Conservation (phyloP, 176 grass and related monocot genomes). For the Phyllostachys edulis region DNA sequence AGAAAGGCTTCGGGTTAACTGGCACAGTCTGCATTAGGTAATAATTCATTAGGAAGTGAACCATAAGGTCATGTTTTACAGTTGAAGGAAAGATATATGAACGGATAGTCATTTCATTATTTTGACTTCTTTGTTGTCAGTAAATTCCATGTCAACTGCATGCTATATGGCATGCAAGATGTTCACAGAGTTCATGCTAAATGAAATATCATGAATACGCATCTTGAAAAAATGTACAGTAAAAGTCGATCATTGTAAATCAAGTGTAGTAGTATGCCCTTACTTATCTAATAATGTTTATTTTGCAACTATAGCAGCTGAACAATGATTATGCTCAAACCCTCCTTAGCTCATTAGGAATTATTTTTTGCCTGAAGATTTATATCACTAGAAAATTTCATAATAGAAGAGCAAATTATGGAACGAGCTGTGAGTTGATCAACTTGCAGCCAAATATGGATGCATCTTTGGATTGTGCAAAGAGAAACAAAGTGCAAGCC, state of each 20-base stretch:
- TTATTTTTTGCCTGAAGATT: neutral
- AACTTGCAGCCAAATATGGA: neutral
- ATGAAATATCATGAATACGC: neutral
- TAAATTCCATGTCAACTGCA: neutral
- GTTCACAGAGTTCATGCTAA: neutral
- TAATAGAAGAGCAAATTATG: neutral
- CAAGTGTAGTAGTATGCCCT: neutral
- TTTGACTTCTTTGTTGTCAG: neutral
- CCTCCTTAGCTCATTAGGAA: neutral
- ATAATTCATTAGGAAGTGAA: conserved; percentile 20
- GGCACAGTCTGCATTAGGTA: conserved; percentile 63
- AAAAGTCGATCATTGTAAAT: neutral
- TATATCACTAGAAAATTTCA: neutral
- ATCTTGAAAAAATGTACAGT: neutral
- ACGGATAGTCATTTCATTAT: neutral
- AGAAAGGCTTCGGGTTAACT: conserved; percentile 95
- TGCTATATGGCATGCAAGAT: neutral
- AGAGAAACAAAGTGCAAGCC: neutral
- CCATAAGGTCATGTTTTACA: neutral
- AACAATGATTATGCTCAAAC: neutral
- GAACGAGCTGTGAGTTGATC: neutral
- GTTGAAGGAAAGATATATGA: neutral
- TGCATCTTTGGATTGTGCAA: neutral
- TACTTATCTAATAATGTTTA: neutral
- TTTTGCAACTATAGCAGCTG: neutral